phyloP scores from a whole-genome alignment of 1,139 yeast species.

The Pichia sp. region DNA sequence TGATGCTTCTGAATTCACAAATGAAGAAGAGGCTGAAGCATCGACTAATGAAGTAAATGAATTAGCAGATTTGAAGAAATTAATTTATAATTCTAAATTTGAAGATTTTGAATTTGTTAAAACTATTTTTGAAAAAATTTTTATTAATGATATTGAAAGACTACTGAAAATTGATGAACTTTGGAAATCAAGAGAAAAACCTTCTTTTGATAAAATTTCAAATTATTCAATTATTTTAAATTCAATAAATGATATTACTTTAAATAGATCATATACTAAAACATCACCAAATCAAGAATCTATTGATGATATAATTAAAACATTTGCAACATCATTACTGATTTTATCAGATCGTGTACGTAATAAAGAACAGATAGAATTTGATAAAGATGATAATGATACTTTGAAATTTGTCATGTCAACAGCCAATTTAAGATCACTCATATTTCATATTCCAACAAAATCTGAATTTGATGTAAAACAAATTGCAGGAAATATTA shows the following conservation, averaged over 20 bases:
- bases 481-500: constrained; percentile 94
- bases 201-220: constrained; percentile 30
- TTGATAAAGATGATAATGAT: constrained; percentile 94
- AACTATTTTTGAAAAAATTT: constrained; percentile 51
- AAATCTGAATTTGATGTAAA: constrained; percentile 84
- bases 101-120: constrained; percentile 30
- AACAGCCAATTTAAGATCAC: constrained; percentile 77
- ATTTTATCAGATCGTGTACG: constrained; percentile 46
- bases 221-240: neutral
- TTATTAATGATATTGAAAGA: constrained; percentile 66
- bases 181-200: constrained; percentile 69
- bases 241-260: neutral
- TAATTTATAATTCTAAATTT: constrained; percentile 30
- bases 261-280: neutral
- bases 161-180: constrained; percentile 64
- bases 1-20: constrained; percentile 50
- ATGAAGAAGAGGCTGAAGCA: constrained; percentile 60
- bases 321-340: constrained; percentile 46
- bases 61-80: constrained; percentile 52
- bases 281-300: constrained; percentile 43
- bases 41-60: constrained; percentile 73
- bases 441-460: constrained; percentile 61
- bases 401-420: constrained; percentile 84
- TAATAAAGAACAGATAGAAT: constrained; percentile 44
- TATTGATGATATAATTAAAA: constrained; percentile 68